A percentile compares a stretch with the other conserved stretches of the same genome.
Evolutionary conservation across 352 stramenopile species (phyloP).

Genomic region (Phytophthora colocasiae): DNA sequence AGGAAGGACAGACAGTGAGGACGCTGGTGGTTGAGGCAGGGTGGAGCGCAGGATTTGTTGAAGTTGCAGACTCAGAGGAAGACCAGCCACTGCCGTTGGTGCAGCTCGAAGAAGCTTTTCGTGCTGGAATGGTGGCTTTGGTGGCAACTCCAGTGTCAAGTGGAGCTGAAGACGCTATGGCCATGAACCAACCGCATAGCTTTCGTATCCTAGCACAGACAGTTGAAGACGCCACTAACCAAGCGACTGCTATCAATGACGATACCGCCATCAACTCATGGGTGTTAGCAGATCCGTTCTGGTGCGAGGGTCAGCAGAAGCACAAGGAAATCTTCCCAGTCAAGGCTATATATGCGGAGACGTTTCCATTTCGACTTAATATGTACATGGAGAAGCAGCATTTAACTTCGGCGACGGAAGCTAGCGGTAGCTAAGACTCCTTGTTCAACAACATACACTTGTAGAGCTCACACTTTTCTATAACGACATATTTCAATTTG

Average conservation of each 20-base stretch:
- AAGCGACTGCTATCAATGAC: constrained; percentile 48
- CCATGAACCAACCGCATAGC: constrained; percentile 30
- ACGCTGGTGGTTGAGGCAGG: constrained; percentile 65
- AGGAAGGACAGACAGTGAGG: constrained; percentile 49
- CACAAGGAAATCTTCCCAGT: constrained; percentile 49
- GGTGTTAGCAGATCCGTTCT: constrained; percentile 69
- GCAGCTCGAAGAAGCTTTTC: constrained; percentile 73
- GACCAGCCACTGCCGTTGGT: constrained; percentile 46
- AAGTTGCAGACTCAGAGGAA: constrained; percentile 27
- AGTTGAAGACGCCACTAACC: constrained; percentile 48
- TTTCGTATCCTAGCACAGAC: constrained; percentile 82
- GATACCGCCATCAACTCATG: constrained; percentile 62
- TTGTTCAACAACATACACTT: constrained; percentile 4
- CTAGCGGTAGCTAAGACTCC: constrained; percentile 2
- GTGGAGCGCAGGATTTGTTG: constrained; percentile 36
- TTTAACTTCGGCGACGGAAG: not conserved
- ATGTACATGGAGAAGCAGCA: constrained; percentile 65
- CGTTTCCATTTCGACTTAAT: constrained; percentile 58
- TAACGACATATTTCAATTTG: not conserved
- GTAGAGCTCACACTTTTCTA: not conserved
- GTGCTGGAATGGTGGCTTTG: constrained; percentile 62
- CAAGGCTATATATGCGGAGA: constrained; percentile 46
- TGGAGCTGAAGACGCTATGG: constrained; percentile 3
- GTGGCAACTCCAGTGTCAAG: constrained; percentile 39
- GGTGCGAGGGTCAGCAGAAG: constrained; percentile 46